phyloP scores from a whole-genome alignment of 148 eudicot species.

The Rhododendron vialii region DNA sequence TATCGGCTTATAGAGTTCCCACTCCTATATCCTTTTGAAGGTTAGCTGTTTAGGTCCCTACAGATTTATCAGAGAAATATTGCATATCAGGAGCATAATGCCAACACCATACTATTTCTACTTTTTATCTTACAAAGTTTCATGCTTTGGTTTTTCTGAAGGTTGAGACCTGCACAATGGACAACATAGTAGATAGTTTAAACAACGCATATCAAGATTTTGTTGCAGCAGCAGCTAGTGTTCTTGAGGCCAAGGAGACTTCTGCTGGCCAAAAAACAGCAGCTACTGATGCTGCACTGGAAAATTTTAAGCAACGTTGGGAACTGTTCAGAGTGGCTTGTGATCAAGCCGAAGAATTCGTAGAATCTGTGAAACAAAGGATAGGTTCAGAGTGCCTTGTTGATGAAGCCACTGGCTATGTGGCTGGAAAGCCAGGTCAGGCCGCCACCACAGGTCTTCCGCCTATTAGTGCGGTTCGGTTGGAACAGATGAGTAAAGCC shows the following conservation, averaged over 20 bases:
- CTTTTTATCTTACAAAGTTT: neutral
- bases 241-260: constrained; percentile 58
- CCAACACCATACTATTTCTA: constrained; percentile 27
- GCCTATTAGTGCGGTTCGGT: constrained; percentile 87
- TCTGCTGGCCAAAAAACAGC: constrained; percentile 60
- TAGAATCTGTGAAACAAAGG: constrained; percentile 87
- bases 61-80: constrained; percentile 23
- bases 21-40: constrained; percentile 8
- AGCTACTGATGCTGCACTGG: constrained; percentile 69
- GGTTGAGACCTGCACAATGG: constrained; percentile 26
- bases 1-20: neutral
- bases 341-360: constrained; percentile 94
- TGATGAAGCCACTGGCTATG: constrained; percentile 85
- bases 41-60: constrained; percentile 27
- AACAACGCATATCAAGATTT: constrained; percentile 46
- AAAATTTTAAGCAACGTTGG: constrained; percentile 77
- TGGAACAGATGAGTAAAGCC: constrained; percentile 98
- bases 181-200: constrained; percentile 40
- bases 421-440: constrained; percentile 54
- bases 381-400: constrained; percentile 93
- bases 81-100: constrained; percentile 38
- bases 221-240: constrained; percentile 55
- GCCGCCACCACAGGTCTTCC: constrained; percentile 49
- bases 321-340: constrained; percentile 83
- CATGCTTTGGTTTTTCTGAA: constrained; percentile 7